These are phyloP conservation scores for Arthrobotrys entomopaga DNA, from an alignment of 2,329 filamentous ascomycete genomes.

Conservation along the genomic window DNA sequence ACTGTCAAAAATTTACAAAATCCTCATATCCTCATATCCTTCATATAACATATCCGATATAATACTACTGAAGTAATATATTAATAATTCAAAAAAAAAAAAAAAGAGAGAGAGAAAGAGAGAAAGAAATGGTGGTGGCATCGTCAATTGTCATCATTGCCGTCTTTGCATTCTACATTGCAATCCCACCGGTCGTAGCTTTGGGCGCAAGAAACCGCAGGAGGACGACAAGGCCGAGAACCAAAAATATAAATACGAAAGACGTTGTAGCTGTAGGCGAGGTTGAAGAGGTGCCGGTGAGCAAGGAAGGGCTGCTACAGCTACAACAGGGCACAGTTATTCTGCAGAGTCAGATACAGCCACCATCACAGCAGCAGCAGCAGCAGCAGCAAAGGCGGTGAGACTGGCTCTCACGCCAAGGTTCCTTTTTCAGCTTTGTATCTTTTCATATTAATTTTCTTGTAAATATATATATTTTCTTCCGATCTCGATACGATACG, in stretches of 20 bases:
- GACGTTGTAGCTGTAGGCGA: too few species aligned
- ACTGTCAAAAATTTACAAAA: too few species aligned
- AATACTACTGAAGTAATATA: too few species aligned
- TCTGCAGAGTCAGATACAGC: neutral
- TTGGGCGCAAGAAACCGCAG: conserved; percentile 29
- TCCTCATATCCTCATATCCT: too few species aligned
- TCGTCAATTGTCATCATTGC: conserved; percentile 44
- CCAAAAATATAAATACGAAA: too few species aligned
- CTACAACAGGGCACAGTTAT: neutral
- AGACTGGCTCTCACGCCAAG: neutral
- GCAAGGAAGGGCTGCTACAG: conserved; percentile 21
- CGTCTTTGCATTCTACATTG: conserved; percentile 50
- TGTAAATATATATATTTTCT: neutral
- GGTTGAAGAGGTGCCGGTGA: neutral
- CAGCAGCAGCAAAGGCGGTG: too few species aligned
- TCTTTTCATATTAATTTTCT: too few species aligned
- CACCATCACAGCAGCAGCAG: neutral
- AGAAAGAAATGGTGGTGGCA: conserved; percentile 45
- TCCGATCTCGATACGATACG: neutral
- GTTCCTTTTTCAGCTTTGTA: neutral
- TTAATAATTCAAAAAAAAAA: too few species aligned
- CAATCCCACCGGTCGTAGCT: conserved; percentile 35
- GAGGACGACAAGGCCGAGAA: conserved; percentile 4
- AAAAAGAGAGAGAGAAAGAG: too few species aligned
- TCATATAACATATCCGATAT: too few species aligned